Base-by-base conservation (phyloP, 2,329 filamentous ascomycete genomes). In the Ceratocystis cacaofunesta region DNA sequence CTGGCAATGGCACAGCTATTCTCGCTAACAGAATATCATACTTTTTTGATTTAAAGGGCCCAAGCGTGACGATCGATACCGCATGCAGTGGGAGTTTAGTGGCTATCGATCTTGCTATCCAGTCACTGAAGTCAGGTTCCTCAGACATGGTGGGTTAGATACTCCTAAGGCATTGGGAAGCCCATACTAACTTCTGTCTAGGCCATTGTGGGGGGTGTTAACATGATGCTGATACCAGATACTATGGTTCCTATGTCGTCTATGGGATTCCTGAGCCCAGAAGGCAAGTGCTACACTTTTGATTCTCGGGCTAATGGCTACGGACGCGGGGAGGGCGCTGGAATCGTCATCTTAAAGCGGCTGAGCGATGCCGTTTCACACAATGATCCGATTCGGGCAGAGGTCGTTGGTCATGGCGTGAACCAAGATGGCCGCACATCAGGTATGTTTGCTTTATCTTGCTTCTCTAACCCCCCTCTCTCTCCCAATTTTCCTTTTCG, bases 221-320 rank as follows among this genome's bases (percentile, higher is more conserved):
- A 79, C 2, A 72, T 82, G 70, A 82, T 82, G n/a, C 72, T 82
- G 15, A 79, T 78, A 0, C 80, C 80, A 0, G 79, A 79, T 63
- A 82, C 79, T 3, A 81, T 82, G 70, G 79, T 82, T 74, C 79
- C 79, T 1, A 82, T 82, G 80, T 80, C 79, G 1, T 67, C 79
- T 77, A 3, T 82, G 19, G 80, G 80, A 68, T 81, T 83, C 63
- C 73, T 83, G 0, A 80, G 79, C 55, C 76, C 78, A 1, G 76
- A 79, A 65, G 80, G 80, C 1, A 80, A 76, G 66, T 78, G 75
- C 44, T 78, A 78, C 67, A 80, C 80, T 4, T 85, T 82, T 70
- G 84, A 85, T 69, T 71, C 75, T n/a, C 76, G 77, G 2, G 85
- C 82, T 19, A 81, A 82, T 66, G 86, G 85, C 0, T 88, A 87